Base-by-base conservation (phyloP, 2,329 filamentous ascomycete genomes). In the Tetracladium maxilliforme region DNA sequence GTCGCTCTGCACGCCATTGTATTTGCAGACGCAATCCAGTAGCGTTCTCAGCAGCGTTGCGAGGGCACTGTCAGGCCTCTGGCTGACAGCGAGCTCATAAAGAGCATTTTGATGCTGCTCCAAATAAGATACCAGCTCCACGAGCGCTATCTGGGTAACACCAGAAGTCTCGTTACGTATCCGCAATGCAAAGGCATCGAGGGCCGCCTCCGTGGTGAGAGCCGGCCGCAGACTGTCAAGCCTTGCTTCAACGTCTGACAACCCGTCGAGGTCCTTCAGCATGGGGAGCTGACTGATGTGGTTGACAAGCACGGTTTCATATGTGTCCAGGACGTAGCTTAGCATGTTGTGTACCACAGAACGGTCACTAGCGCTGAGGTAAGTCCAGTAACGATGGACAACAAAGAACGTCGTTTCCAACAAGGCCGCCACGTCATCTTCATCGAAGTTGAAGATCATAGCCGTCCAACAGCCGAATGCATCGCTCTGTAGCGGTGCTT, bases 391-490 rank as follows among this genome's bases (percentile, higher is more conserved):
- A 36, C 77, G 73, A 14, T 78, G 73, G 24, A 95, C 72, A 20
- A 93, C 70, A 26, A 86, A 84, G 36, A 95, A 83, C 0, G 86
- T 92, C 30, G 87, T 84, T 43, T 93, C 84, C 7, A 95, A 57
- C 19, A 94, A 63, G 14, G 70, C 62, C 35, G 78, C 74, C 6
- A 93, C 62, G 41, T 94, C 86, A 14, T 84, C 76, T 29, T 75
- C 72, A 7, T 76, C 74, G 23, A 95, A 61, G 25, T 74, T 68
- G 15, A 55, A 65, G 11, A 95, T 64, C 52, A 98, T 73, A 7
- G 73, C 64, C 14, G 70, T 64, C 90, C 90, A 99, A 24, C 84
- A 82, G 4, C 66, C 69, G 40, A 95, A 86, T 3, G 84, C 81
- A 16, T 71, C 61, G 32, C 82, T 64, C 32, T 82, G 72, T n/a